These are phyloP conservation scores for Blastobotrys aristatus DNA, from an alignment of 1,139 yeast genomes.

Conservation along the genomic window DNA sequence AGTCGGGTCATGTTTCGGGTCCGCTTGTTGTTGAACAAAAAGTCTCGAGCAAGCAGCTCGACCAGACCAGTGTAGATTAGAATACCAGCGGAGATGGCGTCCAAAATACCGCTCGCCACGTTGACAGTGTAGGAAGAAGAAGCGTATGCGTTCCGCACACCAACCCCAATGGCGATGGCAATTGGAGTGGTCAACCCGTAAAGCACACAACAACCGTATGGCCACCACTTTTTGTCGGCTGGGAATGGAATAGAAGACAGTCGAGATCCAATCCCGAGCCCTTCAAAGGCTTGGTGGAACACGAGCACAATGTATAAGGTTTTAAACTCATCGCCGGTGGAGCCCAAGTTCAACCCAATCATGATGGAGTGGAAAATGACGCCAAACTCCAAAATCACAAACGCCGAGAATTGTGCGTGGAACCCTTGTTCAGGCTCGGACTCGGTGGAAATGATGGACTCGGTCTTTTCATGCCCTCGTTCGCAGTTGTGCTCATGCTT, in stretches of 20 bases:
- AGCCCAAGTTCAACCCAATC: constrained; percentile 68
- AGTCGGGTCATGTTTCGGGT: constrained; percentile 28
- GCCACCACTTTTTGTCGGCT: constrained; percentile 43
- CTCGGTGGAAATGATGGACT: background rate
- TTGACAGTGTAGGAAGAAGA: constrained; percentile 48
- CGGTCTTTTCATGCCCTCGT: background rate
- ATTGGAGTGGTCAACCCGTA: constrained; percentile 72
- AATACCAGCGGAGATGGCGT: constrained; percentile 79
- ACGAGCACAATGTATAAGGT: constrained; percentile 73
- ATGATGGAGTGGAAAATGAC: constrained; percentile 75
- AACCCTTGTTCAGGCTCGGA: constrained; percentile 3
- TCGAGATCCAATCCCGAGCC: constrained; percentile 82
- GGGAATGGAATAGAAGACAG: constrained; percentile 55
- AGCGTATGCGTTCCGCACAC: constrained; percentile 64
- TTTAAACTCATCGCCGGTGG: constrained; percentile 57
- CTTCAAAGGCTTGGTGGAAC: constrained; percentile 91
- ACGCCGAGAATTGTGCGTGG: constrained; percentile 22
- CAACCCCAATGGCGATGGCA: constrained; percentile 78
- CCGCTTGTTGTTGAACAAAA: constrained; percentile 45
- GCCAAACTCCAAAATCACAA: constrained; percentile 70
- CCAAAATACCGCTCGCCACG: constrained; percentile 71
- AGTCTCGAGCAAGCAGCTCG: constrained; percentile 82
- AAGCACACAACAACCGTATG: constrained; percentile 54
- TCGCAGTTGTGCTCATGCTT: background rate
- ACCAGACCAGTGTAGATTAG: constrained; percentile 76